Conservation (phyloP, 2,329 filamentous ascomycete species). For the Pyrenophora teres region DNA sequence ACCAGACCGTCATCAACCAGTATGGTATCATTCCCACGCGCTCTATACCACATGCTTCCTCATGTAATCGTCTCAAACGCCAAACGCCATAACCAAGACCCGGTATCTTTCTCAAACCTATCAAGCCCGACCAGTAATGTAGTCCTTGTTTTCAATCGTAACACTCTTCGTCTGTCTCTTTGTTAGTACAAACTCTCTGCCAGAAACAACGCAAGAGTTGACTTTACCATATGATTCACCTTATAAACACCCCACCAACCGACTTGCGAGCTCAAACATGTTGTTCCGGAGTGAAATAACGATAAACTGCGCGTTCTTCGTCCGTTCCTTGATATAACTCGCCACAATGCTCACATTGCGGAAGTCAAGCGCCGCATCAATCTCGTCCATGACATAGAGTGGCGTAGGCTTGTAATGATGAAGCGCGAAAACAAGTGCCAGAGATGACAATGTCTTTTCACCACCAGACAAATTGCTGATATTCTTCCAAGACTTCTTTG, state of each 20-base stretch:
- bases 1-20: slow-evolving; percentile 7
- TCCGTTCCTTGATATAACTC: slow-evolving; percentile 98
- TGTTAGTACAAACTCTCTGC: slow-evolving; percentile 15
- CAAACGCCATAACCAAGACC: neutral
- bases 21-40: slow-evolving; percentile 14
- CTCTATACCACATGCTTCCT: slow-evolving; percentile 3
- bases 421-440: slow-evolving; percentile 95
- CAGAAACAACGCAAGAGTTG: neutral
- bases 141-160: slow-evolving; percentile 58
- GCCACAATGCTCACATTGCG: slow-evolving; percentile 97
- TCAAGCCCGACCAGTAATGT: slow-evolving; percentile 37
- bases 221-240: slow-evolving; percentile 87
- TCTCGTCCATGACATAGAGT: slow-evolving; percentile 99
- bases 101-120: neutral
- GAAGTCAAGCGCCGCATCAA: slow-evolving; percentile 97
- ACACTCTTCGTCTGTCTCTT: slow-evolving; percentile 57
- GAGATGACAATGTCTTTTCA: slow-evolving; percentile 91
- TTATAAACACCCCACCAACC: slow-evolving; percentile 98
- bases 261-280: slow-evolving; percentile 98
- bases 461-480: slow-evolving; percentile 95
- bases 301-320: slow-evolving; percentile 98
- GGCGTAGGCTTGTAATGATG: slow-evolving; percentile 98
- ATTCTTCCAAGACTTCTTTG: slow-evolving; percentile 99
- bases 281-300: slow-evolving; percentile 98
- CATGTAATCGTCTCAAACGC: slow-evolving; percentile 4